Conservation (phyloP, 805 yeast species). For the Ogataea ganodermae region DNA sequence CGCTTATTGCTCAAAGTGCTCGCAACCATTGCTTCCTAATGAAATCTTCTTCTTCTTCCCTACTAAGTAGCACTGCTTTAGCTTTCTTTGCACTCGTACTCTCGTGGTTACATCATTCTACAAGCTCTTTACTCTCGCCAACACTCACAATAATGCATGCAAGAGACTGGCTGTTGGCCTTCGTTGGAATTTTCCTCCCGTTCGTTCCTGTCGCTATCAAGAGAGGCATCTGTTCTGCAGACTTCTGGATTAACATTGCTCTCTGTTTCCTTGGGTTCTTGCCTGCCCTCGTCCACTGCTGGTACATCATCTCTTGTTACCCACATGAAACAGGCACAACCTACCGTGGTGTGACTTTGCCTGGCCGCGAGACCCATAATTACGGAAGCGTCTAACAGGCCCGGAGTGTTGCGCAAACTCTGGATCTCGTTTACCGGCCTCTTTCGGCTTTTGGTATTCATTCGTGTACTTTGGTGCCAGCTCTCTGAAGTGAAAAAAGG, state of each 20-base stretch:
- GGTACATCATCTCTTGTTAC: constrained; percentile 75
- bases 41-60: not conserved
- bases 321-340: constrained; percentile 45
- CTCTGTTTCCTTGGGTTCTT: constrained; percentile 70
- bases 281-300: constrained; percentile 77
- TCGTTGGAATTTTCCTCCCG: constrained; percentile 68
- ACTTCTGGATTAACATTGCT: constrained; percentile 62
- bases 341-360: constrained; percentile 37
- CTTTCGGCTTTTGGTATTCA: too few relatives aligned
- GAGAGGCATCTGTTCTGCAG: constrained; percentile 61
- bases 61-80: not conserved
- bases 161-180: constrained; percentile 59
- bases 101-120: not conserved
- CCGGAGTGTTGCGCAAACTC: too few relatives aligned
- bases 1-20: not conserved
- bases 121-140: not conserved
- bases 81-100: too few relatives aligned
- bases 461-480: too few relatives aligned
- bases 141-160: constrained; percentile 35
- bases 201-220: constrained; percentile 72
- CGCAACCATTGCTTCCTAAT: constrained; percentile 5
- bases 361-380: constrained; percentile 37
- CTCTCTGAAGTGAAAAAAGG: too few relatives aligned
- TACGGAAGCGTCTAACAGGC: constrained; percentile 34
- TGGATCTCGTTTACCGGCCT: too few relatives aligned